Base-by-base conservation (phyloP, 495 filamentous ascomycete genomes). In the Aspergillus sclerotiicarbonarius region DNA sequence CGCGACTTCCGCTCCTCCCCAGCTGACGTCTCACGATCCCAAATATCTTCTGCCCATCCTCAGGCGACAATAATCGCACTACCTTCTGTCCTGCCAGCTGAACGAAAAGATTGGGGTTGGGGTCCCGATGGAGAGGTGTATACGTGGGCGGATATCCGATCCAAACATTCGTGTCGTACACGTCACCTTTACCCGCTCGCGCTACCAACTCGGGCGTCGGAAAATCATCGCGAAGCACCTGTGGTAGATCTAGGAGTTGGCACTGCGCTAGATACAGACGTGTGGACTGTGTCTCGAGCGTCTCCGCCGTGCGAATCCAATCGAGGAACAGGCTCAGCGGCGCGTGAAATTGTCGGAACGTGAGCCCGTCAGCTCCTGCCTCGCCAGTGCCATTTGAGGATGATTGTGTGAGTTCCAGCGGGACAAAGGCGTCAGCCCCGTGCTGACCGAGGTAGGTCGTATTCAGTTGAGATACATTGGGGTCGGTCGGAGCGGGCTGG, bases 71-170 rank as follows among this genome's bases (percentile, higher is more conserved):
- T 10, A 98, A 60, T n/a, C 92, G 75, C 43, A 96, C 80, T 1
- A 74, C 67, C 67, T 98, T 98, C 60, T 63, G 69, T 4, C 91
- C 85, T 6, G 83, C 82, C 16, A 98, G 69, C 70, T 98, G 94
- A 37, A 90, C 83, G 69, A 98, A 96, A 0, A 96, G 65, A 66
- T 98, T 98, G 8, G 90, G 91, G 62, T 98, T 98, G 0, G 94
- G 94, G 66, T 98, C 94, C 19, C 86, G 80, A 72, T 98, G 94
- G 9, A 95, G 79, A 7, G 94, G 91, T 0, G 94, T 98, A 64
- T 88, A 89, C 0, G 92, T 97, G 1, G 90, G 89, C 32, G 90
- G 82, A 5, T 87, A 73, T 9, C 94, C 94, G 6, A 98, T 80
- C 94, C 94, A 98, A 21, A 98, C 71, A 65, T 87, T 93, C 12